Evolutionary conservation across 805 yeast species (phyloP), one percentile per base, ranked within the genome.

Genomic region (Zygotorulaspora sp.): DNA sequence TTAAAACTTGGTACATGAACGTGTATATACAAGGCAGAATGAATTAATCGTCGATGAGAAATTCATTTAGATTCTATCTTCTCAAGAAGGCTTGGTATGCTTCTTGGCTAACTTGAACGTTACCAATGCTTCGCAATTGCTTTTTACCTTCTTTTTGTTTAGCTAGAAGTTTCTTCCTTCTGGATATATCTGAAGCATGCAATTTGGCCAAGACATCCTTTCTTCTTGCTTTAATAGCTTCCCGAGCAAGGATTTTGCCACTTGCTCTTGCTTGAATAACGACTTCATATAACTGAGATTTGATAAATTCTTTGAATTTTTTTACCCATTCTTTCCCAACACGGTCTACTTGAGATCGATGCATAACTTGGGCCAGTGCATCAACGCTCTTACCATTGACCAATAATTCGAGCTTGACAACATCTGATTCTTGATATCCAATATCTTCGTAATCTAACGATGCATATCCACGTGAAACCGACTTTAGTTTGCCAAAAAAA

Each of bases 131-230:
- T 27, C 45, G 42, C 81, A 90, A 71, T 44, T 72, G 74, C 62
- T 83, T 86, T 64, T 92, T 92, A 25, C 98, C 98, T 56, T 86
- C 96, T 61, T 89, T 90, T 55, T 90, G 98, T 52, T 83, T 82
- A 38, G 74, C 86, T 36, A 90, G 67, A 49, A 90, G 71, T 63
- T 90, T 90, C 68, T 88, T 88, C 45, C 96, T 72, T 65, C 98
- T 73, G 0, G 94, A 75, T 22, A 89, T 76, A 67, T 90, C 98
- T 13, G 96, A 80, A 0, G 97, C 98, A 62, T 90, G 97, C 43
- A 92, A 66, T 55, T 79, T 84, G 19, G 92, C 95, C 38, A 92
- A 70, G n/a, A 90, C 98, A 62, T 90, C 97, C 63, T 90, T 90
- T 43, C 96, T 70, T 57, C 86, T 77, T 5, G 97, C 97, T 58